phyloP scores from a whole-genome alignment of 345 rosid genomes.

The Eucalyptus cladocalyx region DNA sequence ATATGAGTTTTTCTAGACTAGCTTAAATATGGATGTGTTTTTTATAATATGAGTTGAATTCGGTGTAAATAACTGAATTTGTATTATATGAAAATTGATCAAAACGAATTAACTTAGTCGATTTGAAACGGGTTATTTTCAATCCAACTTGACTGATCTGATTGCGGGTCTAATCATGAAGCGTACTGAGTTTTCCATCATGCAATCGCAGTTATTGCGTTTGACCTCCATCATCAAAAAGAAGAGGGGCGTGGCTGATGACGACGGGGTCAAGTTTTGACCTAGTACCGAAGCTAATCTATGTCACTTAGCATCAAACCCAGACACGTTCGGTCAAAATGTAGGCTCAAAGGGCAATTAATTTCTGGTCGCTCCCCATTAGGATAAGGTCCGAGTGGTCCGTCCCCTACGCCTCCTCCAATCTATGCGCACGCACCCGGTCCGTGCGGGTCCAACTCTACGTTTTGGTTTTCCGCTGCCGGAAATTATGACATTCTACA shows the following conservation, averaged over 20 bases:
- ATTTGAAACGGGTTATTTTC: no score
- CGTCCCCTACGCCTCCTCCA: background rate
- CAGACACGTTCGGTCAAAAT: background rate
- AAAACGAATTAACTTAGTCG: no score
- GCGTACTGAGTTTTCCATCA: background rate
- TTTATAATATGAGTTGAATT: no score
- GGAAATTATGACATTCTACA: background rate
- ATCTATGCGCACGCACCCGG: background rate
- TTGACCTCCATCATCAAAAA: background rate
- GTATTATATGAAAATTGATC: no score
- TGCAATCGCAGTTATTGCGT: background rate
- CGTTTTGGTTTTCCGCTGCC: no score
- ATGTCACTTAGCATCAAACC: background rate
- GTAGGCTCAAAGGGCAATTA: background rate
- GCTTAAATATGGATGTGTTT: no score
- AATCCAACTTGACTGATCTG: background rate
- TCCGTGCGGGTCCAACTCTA: background rate
- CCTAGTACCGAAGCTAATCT: background rate
- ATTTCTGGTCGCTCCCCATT: background rate
- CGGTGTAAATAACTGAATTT: accelerated
- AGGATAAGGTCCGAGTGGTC: background rate
- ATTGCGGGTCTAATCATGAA: background rate
- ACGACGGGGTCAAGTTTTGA: background rate
- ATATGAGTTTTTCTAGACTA: no score
- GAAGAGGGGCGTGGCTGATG: background rate